Percentiles rank a stretch among this genome's conserved stretches.
These are phyloP conservation scores for Aegle marmelos DNA, from an alignment of 345 rosid species.

Conservation along the genomic window DNA sequence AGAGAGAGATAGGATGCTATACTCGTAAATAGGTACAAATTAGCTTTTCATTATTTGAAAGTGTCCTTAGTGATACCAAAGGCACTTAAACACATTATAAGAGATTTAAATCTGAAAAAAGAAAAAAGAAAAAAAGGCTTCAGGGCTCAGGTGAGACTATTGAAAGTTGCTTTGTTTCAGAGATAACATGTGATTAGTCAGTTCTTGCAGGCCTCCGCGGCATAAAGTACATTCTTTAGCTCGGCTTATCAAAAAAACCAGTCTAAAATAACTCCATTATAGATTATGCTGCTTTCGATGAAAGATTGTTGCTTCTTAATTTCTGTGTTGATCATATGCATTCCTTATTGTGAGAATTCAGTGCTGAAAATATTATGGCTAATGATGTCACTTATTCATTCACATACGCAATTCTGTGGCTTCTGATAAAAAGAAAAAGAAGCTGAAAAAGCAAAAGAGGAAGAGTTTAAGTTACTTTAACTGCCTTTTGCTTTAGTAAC, in stretches of 20 bases:
- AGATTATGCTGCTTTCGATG: neutral
- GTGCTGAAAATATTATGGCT: neutral
- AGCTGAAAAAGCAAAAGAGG: conserved; percentile 16
- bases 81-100: too few relatives aligned
- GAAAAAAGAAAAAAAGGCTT: too few relatives aligned
- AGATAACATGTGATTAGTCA: neutral
- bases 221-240: neutral
- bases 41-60: neutral
- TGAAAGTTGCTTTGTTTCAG: neutral
- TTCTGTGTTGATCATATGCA: neutral
- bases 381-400: neutral
- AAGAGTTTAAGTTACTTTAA: neutral
- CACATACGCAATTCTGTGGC: neutral
- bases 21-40: neutral
- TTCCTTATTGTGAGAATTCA: neutral
- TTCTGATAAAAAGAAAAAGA: neutral
- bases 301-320: neutral
- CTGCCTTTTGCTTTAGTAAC: neutral
- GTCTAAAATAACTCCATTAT: neutral
- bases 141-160: neutral
- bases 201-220: neutral
- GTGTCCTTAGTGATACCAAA: neutral
- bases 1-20: too few relatives aligned
- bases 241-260: neutral
- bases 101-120: neutral